Percentiles rank a stretch among this genome's conserved stretches.
These are phyloP conservation scores for Russula olivacea DNA, from an alignment of 768 basidiomycete genomes.

Conservation along the genomic window DNA sequence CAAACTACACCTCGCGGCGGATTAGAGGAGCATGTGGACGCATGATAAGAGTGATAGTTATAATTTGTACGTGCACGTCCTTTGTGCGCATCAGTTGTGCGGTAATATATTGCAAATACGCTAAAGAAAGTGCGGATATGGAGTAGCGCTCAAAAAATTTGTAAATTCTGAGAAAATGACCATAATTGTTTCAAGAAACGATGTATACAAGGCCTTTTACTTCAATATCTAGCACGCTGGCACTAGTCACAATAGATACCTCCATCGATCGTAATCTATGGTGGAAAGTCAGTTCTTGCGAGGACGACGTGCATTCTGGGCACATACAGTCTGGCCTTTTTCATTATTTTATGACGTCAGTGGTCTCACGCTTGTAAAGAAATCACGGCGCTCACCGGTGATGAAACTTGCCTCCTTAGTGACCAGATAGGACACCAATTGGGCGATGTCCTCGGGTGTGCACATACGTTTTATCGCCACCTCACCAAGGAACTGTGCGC, in stretches of 20 bases:
- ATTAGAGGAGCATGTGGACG: conserved; percentile 36
- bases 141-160: neutral
- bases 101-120: conserved; percentile 3
- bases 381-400: conserved; percentile 13
- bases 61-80: conserved; percentile 3
- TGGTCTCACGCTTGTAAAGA: neutral
- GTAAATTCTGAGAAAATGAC: neutral
- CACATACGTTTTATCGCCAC: conserved; percentile 8
- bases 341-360: neutral
- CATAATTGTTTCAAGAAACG: neutral
- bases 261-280: conserved; percentile 13
- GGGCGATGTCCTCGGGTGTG: conserved; percentile 21
- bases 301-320: neutral
- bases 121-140: conserved; percentile 4
- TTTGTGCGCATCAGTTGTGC: neutral
- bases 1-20: conserved; percentile 81
- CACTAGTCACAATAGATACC: conserved; percentile 5
- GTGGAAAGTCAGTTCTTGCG: neutral
- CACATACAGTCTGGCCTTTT: conserved; percentile 19
- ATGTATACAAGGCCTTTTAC: neutral
- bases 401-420: conserved; percentile 23
- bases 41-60: neutral
- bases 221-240: neutral
- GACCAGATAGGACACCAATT: conserved; percentile 24
- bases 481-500: neutral